phyloP scores from a whole-genome alignment of 139 green algal genomes.

The Diplosphaera chodatii region DNA sequence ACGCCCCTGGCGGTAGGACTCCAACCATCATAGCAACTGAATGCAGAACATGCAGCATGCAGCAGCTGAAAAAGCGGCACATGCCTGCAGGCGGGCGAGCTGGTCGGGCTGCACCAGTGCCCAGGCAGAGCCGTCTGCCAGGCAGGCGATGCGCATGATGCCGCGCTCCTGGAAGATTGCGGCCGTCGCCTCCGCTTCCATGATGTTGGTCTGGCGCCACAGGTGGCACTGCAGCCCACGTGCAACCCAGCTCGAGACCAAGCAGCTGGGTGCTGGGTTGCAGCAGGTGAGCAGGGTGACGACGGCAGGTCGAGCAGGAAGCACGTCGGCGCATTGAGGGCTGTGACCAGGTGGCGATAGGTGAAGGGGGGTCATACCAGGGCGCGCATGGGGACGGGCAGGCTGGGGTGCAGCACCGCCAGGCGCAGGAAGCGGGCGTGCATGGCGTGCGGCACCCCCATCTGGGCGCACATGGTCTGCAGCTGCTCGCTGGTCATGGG shows the following conservation, averaged over 20 bases:
- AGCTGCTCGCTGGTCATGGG: conserved; percentile 10
- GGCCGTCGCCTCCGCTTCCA: conserved; percentile 14
- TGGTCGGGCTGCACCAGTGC: conserved; percentile 30
- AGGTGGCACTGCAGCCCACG: conserved; percentile 42
- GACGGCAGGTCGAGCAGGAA: no score
- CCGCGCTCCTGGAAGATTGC: conserved; percentile 29
- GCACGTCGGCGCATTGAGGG: no score
- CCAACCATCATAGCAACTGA: no score
- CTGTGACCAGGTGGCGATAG: no score
- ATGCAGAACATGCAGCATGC: conserved; percentile 20
- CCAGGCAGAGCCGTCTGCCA: conserved; percentile 34
- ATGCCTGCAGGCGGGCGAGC: conserved; percentile 29
- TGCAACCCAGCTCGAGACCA: no score
- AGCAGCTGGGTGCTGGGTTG: no score
- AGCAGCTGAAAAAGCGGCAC: conserved; percentile 14
- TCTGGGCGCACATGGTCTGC: conserved; percentile 21
- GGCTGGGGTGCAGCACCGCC: conserved; percentile 45
- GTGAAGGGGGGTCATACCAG: no score
- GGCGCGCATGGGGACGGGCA: conserved; percentile 40
- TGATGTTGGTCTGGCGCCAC: conserved; percentile 29
- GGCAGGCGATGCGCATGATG: conserved; percentile 30
- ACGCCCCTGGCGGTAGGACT: no score
- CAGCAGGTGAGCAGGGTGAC: no score
- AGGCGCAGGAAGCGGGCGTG: conserved; percentile 15
- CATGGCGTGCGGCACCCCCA: conserved; percentile 29